Percentiles rank a stretch among this genome's conserved stretches.
phyloP scores from a whole-genome alignment of 371 early-diverging fungal genomes.

The Circinella minor region DNA sequence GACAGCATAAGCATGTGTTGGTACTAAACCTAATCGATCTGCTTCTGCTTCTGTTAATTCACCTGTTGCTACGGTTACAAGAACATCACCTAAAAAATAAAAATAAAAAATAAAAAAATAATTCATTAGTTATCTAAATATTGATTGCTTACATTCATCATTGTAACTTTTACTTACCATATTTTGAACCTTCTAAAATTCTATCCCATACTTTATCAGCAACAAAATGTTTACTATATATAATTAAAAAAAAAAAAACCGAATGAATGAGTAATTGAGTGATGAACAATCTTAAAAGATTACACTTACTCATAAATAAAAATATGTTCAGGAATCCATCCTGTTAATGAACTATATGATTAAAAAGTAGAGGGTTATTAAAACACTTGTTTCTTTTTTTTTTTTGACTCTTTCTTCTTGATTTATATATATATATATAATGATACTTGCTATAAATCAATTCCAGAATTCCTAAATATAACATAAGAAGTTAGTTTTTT shows the following conservation, averaged over 20 bases:
- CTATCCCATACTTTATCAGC: constrained; percentile 77
- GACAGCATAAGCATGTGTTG: constrained; percentile 91
- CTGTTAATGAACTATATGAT: constrained; percentile 73
- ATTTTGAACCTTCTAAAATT: constrained; percentile 67
- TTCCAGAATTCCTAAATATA: constrained; percentile 76
- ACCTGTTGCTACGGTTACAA: constrained; percentile 73
- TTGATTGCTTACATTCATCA: too few species aligned
- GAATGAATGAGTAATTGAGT: too few species aligned
- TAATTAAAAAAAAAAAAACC: not conserved
- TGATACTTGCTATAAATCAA: constrained; percentile 76
- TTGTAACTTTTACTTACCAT: constrained; percentile 50
- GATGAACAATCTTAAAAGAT: not conserved
- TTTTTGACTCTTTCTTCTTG: too few species aligned
- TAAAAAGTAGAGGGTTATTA: too few species aligned
- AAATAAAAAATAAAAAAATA: too few species aligned
- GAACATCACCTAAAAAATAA: constrained; percentile 41
- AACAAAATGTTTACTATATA: constrained; percentile 55
- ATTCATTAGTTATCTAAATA: too few species aligned
- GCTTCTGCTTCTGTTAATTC: constrained; percentile 75
- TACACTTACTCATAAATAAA: constrained; percentile 74
- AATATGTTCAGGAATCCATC: constrained; percentile 93
- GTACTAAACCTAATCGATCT: constrained; percentile 74
- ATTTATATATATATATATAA: too few species aligned
- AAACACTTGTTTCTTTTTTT: too few species aligned
- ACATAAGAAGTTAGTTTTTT: not conserved